Evolutionary conservation across 192 early-diverging fungal genomes (phyloP).

Genomic region (Backusella psychrophila): DNA sequence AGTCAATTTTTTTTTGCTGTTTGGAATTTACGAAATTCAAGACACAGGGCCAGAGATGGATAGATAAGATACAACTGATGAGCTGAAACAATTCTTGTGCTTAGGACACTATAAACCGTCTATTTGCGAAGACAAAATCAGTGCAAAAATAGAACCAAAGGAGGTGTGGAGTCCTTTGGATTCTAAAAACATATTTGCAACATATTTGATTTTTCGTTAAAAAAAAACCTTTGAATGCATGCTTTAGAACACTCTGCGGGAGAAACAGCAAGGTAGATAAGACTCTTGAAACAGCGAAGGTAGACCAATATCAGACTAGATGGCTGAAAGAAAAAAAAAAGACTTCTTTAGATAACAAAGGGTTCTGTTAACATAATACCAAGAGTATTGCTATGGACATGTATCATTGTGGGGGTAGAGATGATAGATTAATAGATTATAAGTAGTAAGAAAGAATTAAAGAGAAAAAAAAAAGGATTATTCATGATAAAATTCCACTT

Average conservation of each 20-base stretch:
- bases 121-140: slow-evolving; percentile 4
- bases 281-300: neutral
- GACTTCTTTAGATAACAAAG: neutral
- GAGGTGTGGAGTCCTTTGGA: neutral
- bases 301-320: neutral
- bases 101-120: neutral
- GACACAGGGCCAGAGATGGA: neutral
- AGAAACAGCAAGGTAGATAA: neutral
- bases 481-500: neutral
- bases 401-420: neutral
- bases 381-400: neutral
- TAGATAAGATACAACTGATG: neutral
- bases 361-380: neutral
- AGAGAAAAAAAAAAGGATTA: neutral
- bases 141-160: neutral
- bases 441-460: neutral
- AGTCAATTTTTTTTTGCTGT: neutral
- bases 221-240: slow-evolving; percentile 5
- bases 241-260: neutral
- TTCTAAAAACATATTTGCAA: neutral
- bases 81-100: neutral
- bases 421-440: neutral
- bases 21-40: slow-evolving; percentile 1
- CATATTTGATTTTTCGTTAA: neutral
- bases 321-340: neutral